Percentiles rank a stretch among this genome's conserved stretches.
Conservation (phyloP, 495 filamentous ascomycete species). For the Aspergillus steynii region DNA sequence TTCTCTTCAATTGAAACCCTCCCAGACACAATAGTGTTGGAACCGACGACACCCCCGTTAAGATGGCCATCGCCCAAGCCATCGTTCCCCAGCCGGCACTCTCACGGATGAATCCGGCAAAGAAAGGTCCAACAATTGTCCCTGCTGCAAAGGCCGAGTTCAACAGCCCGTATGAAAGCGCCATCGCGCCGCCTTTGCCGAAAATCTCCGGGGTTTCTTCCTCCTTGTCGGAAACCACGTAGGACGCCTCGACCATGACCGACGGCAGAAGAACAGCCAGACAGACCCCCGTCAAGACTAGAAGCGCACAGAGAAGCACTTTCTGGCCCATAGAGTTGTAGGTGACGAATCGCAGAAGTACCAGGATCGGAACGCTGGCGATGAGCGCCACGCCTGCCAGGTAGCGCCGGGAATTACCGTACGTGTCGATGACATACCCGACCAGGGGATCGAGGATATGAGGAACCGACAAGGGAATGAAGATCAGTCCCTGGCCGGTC, state of each 20-base stretch:
- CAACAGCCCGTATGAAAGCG: constrained; percentile 57
- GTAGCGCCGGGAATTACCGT: constrained; percentile 59
- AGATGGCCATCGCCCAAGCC: constrained; percentile 29
- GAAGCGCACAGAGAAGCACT: constrained; percentile 66
- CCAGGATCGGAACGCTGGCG: constrained; percentile 56
- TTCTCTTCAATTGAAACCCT: constrained; percentile 15
- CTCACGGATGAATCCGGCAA: constrained; percentile 57
- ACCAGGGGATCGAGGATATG: constrained; percentile 63
- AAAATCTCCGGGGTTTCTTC: constrained; percentile 50
- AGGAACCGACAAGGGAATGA: constrained; percentile 68
- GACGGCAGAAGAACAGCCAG: constrained; percentile 60
- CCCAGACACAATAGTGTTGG: constrained; percentile 26
- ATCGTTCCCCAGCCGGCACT: constrained; percentile 60
- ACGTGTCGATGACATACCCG: constrained; percentile 64
- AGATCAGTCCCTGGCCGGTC: constrained; percentile 71
- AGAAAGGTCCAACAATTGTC: constrained; percentile 57
- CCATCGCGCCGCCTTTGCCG: constrained; percentile 53
- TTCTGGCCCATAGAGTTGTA: constrained; percentile 61
- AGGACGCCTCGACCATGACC: constrained; percentile 67
- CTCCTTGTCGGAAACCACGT: constrained; percentile 60
- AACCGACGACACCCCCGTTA: constrained; percentile 26
- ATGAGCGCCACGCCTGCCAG: constrained; percentile 63
- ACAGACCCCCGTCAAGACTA: constrained; percentile 60
- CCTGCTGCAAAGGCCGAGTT: constrained; percentile 58
- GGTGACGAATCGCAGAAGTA: constrained; percentile 68